Conservation (phyloP, 2,329 filamentous ascomycete species). For the Hirsutella rhossiliensis region DNA sequence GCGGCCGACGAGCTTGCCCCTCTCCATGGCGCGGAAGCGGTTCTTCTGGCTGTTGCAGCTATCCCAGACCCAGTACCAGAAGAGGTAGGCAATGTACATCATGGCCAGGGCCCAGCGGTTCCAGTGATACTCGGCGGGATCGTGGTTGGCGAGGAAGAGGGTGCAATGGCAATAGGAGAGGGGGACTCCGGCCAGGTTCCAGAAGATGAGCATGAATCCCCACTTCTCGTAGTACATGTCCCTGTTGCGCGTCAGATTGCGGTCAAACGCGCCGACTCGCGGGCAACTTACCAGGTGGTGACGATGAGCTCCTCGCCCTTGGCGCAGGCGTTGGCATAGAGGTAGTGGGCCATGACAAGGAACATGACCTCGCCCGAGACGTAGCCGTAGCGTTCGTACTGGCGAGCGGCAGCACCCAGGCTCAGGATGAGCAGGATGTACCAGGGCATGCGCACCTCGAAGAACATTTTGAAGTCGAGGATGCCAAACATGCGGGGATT, state of each 20-base stretch:
- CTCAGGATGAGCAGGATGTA: conserved; percentile 76
- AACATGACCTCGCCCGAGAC: conserved; percentile 77
- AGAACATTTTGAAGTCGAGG: conserved; percentile 91
- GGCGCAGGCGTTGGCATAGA: conserved; percentile 84
- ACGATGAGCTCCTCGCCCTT: conserved; percentile 89
- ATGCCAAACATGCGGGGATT: conserved; percentile 76
- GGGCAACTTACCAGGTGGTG: conserved; percentile 52
- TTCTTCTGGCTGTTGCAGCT: conserved; percentile 92
- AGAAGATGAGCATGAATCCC: conserved; percentile 97
- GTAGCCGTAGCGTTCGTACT: conserved; percentile 77
- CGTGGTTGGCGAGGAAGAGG: conserved; percentile 76
- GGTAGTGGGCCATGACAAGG: conserved; percentile 77
- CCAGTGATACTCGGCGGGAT: conserved; percentile 66
- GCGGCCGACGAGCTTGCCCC: conserved; percentile 56
- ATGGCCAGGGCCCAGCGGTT: conserved; percentile 53
- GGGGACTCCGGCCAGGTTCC: conserved; percentile 87
- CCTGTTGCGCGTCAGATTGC: conserved; percentile 17
- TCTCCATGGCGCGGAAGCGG: conserved; percentile 71
- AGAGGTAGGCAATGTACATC: conserved; percentile 62
- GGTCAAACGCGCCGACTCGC: background rate
- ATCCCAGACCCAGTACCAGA: conserved; percentile 87
- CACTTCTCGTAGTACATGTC: conserved; percentile 97
- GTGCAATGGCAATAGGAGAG: conserved; percentile 91
- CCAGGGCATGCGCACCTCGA: conserved; percentile 86
- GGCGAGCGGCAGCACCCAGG: conserved; percentile 64